Evolutionary conservation across 1,284 basidiomycete species (phyloP), one percentile per base, ranked within the genome.

Genomic region (Malassezia pachydermatis): DNA sequence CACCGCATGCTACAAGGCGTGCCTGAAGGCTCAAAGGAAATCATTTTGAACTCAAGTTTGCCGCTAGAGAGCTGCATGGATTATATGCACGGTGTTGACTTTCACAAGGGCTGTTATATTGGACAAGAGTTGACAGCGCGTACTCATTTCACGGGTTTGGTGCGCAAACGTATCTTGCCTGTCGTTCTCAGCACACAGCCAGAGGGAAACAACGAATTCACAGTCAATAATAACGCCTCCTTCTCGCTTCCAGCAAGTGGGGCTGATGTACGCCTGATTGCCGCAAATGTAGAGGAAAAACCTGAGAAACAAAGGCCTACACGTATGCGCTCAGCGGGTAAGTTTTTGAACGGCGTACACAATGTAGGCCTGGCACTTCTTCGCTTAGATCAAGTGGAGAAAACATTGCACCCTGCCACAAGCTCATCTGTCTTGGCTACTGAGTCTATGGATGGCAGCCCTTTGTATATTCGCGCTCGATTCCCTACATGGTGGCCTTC

Each of bases 41-140:
- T 96, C 2, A 75, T 79, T 2, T 81, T 85, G 14, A 78, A 80
- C 58, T 78, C 82, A 2, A 81, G 86, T 0, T 81, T 96, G 51
- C 94, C 94, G 2, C 83, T 95, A 75, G 92, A 98, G 59, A 88
- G 84, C 19, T 89, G 89, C 70, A 75, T 96, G 60, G 92, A 98
- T 71, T 76, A 86, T 43, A 94, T 94, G 83, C 84, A 87, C 51
- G 92, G 82, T 66, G 89, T 98, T 62, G 89, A 96, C 73, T 95
- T 95, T 72, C 78, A 86, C 41, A 98, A 99, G 74, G 94, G 94
- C 5, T 99, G 94, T 72, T 98, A 96, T 67, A 82, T 98, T 2
- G 94, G 94, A 3, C 94, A 99, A 76, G 94, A 98, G 66, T 76
- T 98, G 33, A 96, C 92, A 0, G 90, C 95, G 2, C 80, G 94